These are phyloP conservation scores for Orbilia brochopaga DNA, from an alignment of 2,329 filamentous ascomycete genomes.

Conservation along the genomic window DNA sequence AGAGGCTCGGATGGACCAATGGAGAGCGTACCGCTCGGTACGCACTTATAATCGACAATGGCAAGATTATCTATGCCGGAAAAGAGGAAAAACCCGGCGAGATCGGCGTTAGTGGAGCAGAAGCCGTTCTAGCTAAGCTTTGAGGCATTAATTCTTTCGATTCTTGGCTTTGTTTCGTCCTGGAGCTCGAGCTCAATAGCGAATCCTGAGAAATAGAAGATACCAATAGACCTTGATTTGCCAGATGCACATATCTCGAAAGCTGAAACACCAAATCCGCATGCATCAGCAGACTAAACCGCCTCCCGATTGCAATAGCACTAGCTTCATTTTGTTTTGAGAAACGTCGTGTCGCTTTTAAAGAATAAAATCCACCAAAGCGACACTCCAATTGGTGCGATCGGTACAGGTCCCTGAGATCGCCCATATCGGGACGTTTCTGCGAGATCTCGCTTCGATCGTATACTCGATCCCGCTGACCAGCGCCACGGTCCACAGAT, in stretches of 20 bases:
- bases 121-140: constrained; percentile 43
- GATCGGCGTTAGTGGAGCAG: constrained; percentile 38
- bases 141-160: not conserved
- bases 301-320: no score
- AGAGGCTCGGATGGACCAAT: constrained; percentile 76
- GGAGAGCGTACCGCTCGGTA: constrained; percentile 78
- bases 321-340: not conserved
- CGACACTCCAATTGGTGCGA: constrained; percentile 15
- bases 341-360: not conserved
- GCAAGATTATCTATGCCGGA: constrained; percentile 81
- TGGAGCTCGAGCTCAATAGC: no score
- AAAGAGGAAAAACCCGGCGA: constrained; percentile 65
- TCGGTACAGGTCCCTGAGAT: constrained; percentile 10
- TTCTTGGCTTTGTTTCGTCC: no score
- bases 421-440: constrained; percentile 10
- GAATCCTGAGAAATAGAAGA: not conserved
- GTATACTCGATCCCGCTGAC: constrained; percentile 9
- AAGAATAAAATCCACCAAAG: not conserved
- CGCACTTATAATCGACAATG: constrained; percentile 80
- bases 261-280: not conserved
- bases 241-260: not conserved
- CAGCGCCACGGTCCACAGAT: constrained; percentile 19
- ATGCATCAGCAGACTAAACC: not conserved
- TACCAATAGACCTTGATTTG: not conserved
- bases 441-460: constrained; percentile 27